These are phyloP conservation scores for Diospyros lotus DNA, from an alignment of 148 eudicot species.

Conservation along the genomic window DNA sequence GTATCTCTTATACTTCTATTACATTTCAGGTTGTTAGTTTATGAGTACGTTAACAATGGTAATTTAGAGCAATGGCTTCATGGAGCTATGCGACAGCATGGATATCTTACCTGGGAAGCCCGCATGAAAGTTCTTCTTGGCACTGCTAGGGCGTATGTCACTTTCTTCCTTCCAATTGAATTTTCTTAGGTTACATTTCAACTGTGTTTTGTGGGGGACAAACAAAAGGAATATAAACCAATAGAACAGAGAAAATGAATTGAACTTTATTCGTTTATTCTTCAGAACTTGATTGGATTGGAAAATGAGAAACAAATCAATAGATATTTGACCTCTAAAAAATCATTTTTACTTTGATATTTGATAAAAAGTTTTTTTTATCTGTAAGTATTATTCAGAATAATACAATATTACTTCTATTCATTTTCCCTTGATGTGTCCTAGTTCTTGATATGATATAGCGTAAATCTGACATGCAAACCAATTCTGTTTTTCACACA, in stretches of 20 bases:
- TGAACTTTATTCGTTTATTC: too few relatives aligned
- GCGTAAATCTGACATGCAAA: neutral
- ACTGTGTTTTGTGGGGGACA: too few relatives aligned
- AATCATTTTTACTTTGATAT: too few relatives aligned
- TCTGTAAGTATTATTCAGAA: neutral
- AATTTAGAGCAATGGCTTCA: slow-evolving; percentile 97
- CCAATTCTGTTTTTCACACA: slow-evolving; percentile 1
- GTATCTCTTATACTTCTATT: neutral
- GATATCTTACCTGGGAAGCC: slow-evolving; percentile 93
- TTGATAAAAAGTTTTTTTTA: neutral
- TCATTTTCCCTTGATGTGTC: neutral
- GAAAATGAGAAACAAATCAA: too few relatives aligned
- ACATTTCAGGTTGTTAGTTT: slow-evolving; percentile 53
- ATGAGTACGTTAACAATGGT: slow-evolving; percentile 92
- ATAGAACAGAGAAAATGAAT: too few relatives aligned
- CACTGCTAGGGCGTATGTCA: slow-evolving; percentile 91
- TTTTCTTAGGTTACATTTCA: too few relatives aligned
- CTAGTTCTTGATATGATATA: neutral
- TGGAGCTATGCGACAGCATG: slow-evolving; percentile 77
- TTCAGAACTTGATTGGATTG: too few relatives aligned
- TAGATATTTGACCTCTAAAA: too few relatives aligned
- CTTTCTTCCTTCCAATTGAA: too few relatives aligned
- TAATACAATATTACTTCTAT: too few relatives aligned
- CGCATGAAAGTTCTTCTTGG: slow-evolving; percentile 86
- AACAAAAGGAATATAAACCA: too few relatives aligned